Percentiles rank a stretch among this genome's conserved stretches.
phyloP scores from a whole-genome alignment of 306 rosid species.

The Acmispon strigosus region DNA sequence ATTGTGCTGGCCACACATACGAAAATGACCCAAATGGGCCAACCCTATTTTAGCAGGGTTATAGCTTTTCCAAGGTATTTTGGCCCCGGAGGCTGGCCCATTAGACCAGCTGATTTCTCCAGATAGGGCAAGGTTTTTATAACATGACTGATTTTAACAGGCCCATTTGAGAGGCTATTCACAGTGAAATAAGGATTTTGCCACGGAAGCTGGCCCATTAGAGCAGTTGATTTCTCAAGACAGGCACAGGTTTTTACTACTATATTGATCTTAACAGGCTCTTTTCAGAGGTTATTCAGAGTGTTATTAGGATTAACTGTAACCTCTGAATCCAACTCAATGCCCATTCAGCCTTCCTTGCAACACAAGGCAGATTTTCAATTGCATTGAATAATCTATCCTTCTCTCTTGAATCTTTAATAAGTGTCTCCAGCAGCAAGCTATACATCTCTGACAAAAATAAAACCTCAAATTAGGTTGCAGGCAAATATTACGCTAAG shows the following conservation, averaged over 20 bases:
- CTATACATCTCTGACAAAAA: conserved; percentile 84
- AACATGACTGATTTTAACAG: background rate
- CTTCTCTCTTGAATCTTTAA: conserved; percentile 82
- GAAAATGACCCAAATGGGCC: background rate
- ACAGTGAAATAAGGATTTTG: background rate
- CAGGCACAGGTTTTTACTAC: background rate
- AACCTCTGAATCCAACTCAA: conserved; percentile 80
- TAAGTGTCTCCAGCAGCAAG: conserved; percentile 82
- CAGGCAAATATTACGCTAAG: conserved; percentile 1
- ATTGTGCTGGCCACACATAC: background rate
- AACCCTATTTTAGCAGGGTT: background rate
- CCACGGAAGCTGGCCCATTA: background rate
- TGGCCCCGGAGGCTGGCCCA: background rate
- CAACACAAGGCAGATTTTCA: conserved; percentile 76
- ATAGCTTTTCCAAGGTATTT: background rate
- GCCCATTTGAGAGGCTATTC: background rate
- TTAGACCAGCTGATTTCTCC: background rate
- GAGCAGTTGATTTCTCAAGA: background rate
- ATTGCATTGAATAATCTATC: conserved; percentile 74
- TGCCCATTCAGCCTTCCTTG: conserved; percentile 88
- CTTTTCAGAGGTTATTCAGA: background rate
- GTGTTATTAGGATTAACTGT: background rate
- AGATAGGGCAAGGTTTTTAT: background rate
- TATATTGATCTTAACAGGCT: background rate
- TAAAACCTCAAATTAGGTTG: conserved; percentile 19